Evolutionary conservation across 2,329 filamentous ascomycete genomes (phyloP), one percentile per base, ranked within the genome.

Genomic region (Exophiala lecanii-corni): DNA sequence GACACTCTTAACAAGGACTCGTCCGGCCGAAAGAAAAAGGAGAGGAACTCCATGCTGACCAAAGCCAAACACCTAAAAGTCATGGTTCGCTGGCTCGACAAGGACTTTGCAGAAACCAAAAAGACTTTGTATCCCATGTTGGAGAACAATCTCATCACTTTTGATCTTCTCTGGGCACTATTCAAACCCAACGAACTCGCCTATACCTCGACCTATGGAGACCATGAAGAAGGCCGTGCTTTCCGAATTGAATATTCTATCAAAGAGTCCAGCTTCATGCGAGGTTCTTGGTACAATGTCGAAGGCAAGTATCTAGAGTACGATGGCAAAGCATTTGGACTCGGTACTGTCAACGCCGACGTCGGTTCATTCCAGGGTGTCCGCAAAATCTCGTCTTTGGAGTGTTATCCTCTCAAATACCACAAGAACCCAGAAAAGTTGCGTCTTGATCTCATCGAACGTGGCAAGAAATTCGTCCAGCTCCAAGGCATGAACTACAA

Each of bases 101-200:
- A 82, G 47, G 89, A 95, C 62, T 95, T 87, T 57, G 78, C 80
- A 1, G 75, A 85, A 13, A 81, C 75, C 23, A 89, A 91, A 60
- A 86, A 88, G 62, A 85, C 82, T 2, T 73, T 95, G 0, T 83
- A 89, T 54, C 85, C 87, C 0, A 79, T 95, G 66, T 71, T 94
- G 2, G 78, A 88, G 51, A 84, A 82, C 21, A 41, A 39, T 18
- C 45, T 38, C 34, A 55, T 55, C 35, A 94, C 87, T 0, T 95
- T 89, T 55, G 87, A 95, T 44, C 74, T 94, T 2, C 70, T 94
- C 1, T 94, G 89, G 89, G 87, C 88, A 0, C 67, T 95, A 3
- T 94, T 85, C 75, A 94, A 92, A 58, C 89, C 89, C 0, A 86
- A 88, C 56, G 88, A 86, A 0, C 76, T 94, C 15, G 83, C 80